A percentile compares a stretch with the other conserved stretches of the same genome.
Evolutionary conservation across 148 eudicot genomes (phyloP).

Genomic region (Chenopodium formosanum): DNA sequence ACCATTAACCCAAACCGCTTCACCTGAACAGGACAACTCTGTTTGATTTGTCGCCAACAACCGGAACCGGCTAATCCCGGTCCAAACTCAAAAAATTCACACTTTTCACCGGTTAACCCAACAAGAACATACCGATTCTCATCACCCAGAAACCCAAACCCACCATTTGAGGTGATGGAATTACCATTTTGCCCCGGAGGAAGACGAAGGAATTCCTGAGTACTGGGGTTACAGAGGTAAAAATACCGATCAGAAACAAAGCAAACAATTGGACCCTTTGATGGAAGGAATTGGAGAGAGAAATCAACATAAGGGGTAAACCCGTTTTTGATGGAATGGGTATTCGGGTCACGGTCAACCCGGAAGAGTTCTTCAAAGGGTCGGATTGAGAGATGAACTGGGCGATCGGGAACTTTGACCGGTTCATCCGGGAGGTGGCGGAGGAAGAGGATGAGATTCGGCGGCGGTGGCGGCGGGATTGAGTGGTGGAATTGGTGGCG

Average conservation of each 20-base stretch:
- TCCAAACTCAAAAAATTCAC: constrained; percentile 22
- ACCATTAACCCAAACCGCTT: constrained; percentile 26
- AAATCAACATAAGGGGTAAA: constrained; percentile 28
- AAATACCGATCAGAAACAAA: constrained; percentile 9
- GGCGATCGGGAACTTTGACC: constrained; percentile 31
- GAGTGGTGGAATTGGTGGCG: constrained; percentile 10
- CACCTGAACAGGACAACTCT: neutral
- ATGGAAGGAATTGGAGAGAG: constrained; percentile 10
- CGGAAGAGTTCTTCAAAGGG: constrained; percentile 12
- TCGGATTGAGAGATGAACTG: constrained; percentile 17
- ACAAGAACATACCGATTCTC: constrained; percentile 16
- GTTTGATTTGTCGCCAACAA: constrained; percentile 6
- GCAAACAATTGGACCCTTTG: constrained; percentile 19
- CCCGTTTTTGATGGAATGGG: constrained; percentile 27
- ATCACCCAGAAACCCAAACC: constrained; percentile 14
- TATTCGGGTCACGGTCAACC: constrained; percentile 7
- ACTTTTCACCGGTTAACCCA: neutral
- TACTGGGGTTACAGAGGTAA: constrained; percentile 33
- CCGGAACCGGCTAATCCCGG: constrained; percentile 21
- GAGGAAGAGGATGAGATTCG: constrained; percentile 3
- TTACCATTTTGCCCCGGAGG: constrained; percentile 5
- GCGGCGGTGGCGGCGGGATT: neutral
- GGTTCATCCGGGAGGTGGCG: constrained; percentile 18
- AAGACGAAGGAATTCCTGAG: constrained; percentile 24
- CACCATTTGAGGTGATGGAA: neutral